phyloP scores from a whole-genome alignment of 805 yeast genomes.

The Pichia cabralensis region DNA sequence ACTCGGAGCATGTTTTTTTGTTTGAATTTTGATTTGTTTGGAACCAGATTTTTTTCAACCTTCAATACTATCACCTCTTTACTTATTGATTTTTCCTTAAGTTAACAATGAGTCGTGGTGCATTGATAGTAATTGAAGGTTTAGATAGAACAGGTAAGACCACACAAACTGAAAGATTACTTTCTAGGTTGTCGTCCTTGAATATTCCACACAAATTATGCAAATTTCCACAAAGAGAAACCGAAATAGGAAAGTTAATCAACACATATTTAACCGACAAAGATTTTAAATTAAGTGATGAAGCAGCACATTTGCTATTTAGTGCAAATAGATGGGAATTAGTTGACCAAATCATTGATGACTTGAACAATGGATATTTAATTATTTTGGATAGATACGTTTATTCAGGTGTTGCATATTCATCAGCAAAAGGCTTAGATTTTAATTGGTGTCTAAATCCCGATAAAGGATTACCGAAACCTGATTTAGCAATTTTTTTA shows the following conservation, averaged over 20 bases:
- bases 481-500: slow-evolving; percentile 75
- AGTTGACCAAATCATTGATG: slow-evolving; percentile 33
- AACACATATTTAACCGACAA: slow-evolving; percentile 56
- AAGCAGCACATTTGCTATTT: slow-evolving; percentile 78
- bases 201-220: slow-evolving; percentile 37
- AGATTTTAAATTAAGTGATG: slow-evolving; percentile 48
- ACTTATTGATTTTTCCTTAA: too few species aligned
- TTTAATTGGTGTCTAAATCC: slow-evolving; percentile 73
- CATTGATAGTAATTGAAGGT: slow-evolving; percentile 79
- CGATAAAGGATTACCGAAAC: slow-evolving; percentile 76
- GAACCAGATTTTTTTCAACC: too few species aligned
- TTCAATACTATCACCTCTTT: too few species aligned
- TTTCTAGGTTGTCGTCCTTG: slow-evolving; percentile 17
- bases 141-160: slow-evolving; percentile 92
- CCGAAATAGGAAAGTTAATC: slow-evolving; percentile 72
- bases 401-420: slow-evolving; percentile 88
- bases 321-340: slow-evolving; percentile 95
- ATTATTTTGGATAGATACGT: slow-evolving; percentile 80
- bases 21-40: too few species aligned
- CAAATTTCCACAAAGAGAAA: slow-evolving; percentile 84
- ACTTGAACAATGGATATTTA: slow-evolving; percentile 38
- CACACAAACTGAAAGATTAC: slow-evolving; percentile 53
- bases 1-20: too few species aligned
- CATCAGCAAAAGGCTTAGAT: slow-evolving; percentile 72
- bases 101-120: slow-evolving; percentile 43